These are phyloP conservation scores for Thielaviopsis euricoi DNA, from an alignment of 2,329 filamentous ascomycete species.

Conservation along the genomic window DNA sequence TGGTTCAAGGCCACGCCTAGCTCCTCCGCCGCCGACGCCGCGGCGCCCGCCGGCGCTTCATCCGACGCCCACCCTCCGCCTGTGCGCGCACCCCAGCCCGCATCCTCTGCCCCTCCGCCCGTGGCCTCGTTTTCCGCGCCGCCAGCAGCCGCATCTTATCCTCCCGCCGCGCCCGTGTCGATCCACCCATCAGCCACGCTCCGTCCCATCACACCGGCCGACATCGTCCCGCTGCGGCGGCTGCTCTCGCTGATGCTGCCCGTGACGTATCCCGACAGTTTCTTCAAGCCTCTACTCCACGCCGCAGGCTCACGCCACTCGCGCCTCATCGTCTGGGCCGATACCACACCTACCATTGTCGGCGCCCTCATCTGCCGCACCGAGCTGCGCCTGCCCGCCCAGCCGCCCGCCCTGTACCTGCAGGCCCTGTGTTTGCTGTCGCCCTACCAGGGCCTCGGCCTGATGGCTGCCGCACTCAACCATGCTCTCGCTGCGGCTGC, in stretches of 20 bases:
- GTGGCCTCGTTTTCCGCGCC: conserved; percentile 13
- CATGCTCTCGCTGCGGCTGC: conserved; percentile 28
- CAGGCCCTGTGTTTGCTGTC: conserved; percentile 47
- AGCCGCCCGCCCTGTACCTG: conserved; percentile 39
- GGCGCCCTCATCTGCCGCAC: conserved; percentile 47
- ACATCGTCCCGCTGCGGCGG: conserved; percentile 42
- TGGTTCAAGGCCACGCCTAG: conserved; percentile 31
- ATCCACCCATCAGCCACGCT: conserved; percentile 34
- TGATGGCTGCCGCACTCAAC: conserved; percentile 40
- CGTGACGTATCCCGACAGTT: conserved; percentile 45
- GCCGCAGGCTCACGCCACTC: conserved; percentile 36
- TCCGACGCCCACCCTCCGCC: conserved; percentile 14
- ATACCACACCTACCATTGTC: conserved; percentile 33
- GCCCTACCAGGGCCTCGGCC: conserved; percentile 43
- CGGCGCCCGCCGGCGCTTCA: conserved; percentile 15
- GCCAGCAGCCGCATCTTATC: conserved; percentile 7
- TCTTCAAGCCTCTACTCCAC: conserved; percentile 40
- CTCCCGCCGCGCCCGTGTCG: conserved; percentile 19
- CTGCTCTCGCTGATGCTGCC: conserved; percentile 50
- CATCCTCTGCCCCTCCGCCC: conserved; percentile 18
- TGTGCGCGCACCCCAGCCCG: conserved; percentile 16
- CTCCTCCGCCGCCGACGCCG: conserved; percentile 20
- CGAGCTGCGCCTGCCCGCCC: conserved; percentile 29
- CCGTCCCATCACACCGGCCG: conserved; percentile 29
- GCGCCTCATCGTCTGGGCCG: conserved; percentile 41